These are phyloP conservation scores for Fusarium nematophilum DNA, from an alignment of 2,329 filamentous ascomycete genomes.

Conservation along the genomic window DNA sequence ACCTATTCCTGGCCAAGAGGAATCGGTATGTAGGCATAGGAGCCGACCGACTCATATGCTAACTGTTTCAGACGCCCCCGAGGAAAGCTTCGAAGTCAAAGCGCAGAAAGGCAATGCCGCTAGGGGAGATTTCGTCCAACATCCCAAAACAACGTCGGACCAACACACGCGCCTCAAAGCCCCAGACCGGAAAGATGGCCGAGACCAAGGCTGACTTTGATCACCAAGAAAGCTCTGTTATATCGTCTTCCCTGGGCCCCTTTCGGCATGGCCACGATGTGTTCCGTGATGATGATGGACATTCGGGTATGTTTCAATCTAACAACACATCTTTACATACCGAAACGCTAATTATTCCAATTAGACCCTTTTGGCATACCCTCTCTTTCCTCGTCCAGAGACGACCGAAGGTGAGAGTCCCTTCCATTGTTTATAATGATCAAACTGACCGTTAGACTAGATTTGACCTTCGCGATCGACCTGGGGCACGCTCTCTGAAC, in stretches of 20 bases:
- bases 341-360: constrained; percentile 27
- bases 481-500: constrained; percentile 51
- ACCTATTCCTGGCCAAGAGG: constrained; percentile 51
- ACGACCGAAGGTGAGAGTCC: constrained; percentile 41
- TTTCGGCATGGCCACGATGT: constrained; percentile 44
- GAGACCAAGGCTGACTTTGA: constrained; percentile 31
- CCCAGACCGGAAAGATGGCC: constrained; percentile 30
- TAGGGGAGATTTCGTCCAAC: constrained; percentile 51
- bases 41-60: constrained; percentile 8
- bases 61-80: constrained; percentile 41
- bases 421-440: not conserved
- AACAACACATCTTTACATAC: not conserved
- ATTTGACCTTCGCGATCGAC: constrained; percentile 48
- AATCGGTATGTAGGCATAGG: constrained; percentile 54
- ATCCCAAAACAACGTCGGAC: constrained; percentile 45
- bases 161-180: constrained; percentile 29
- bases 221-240: constrained; percentile 18
- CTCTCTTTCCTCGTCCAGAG: constrained; percentile 34
- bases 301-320: constrained; percentile 37
- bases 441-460: constrained; percentile 33
- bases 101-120: constrained; percentile 47
- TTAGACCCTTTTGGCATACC: constrained; percentile 41
- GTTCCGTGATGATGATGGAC: constrained; percentile 46
- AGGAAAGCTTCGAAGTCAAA: constrained; percentile 46
- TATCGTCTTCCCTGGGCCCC: constrained; percentile 26